Evolutionary conservation across 2,329 filamentous ascomycete species (phyloP), one percentile per base, ranked within the genome.

Genomic region (Trichoderma atroviride): DNA sequence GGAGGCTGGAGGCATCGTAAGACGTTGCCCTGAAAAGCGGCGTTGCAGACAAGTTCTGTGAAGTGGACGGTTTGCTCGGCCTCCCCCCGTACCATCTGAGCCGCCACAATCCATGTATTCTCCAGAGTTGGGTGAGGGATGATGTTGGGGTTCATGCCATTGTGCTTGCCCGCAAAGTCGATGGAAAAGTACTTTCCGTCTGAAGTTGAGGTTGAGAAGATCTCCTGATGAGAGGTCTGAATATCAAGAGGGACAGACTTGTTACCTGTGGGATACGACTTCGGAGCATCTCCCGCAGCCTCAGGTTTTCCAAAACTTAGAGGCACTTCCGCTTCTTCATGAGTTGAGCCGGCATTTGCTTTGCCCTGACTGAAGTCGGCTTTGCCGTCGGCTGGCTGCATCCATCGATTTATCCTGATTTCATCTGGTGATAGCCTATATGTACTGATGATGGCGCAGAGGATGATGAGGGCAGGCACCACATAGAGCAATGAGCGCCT

Each of bases 131-230:
- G 86, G 73, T 89, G 87, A 0, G 87, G 86, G 50, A 89, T 81
- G 71, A 89, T 83, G 75, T 85, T 89, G 19, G 87, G 86, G 70
- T 88, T 89, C 69, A 85, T 81, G 37, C 80, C 79, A 7, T 73
- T 67, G 6, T 79, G 73, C 40, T 60, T 27, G 33, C 76, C 75
- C 13, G 78, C 80, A 71, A 88, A 87, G 19, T 80, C 76, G 74
- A 89, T 82, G 31, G 72, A 71, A 72, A 87, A 88, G 78, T 82
- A 88, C 37, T 79, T 82, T 40, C 74, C 77, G 72, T 86, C 79
- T 1, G 70, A 59, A 0, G 82, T 86, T 0, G 85, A 83, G 2
- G 76, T 52, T 0, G 86, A 88, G 73, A 79, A 83, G 53, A 87
- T 71, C 70, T 83, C 77, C 55, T 77, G 74, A 65, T 83, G 79